Evolutionary conservation across 2,329 filamentous ascomycete genomes (phyloP).

Genomic region (Aspergillus jensenii): DNA sequence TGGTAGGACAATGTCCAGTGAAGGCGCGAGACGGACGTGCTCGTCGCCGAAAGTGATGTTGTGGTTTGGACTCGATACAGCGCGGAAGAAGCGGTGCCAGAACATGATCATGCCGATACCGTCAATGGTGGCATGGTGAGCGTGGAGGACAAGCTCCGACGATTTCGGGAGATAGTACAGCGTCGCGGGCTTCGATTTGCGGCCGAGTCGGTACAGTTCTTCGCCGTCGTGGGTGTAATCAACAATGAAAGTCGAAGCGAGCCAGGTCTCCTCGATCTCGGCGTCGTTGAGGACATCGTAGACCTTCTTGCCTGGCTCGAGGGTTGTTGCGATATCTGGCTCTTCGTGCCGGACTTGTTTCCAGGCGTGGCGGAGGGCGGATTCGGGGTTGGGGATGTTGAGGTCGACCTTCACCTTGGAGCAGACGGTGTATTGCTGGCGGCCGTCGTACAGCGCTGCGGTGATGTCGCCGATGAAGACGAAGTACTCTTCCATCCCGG

Average conservation of each 20-base stretch:
- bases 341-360: not conserved
- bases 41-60: not conserved
- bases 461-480: not conserved
- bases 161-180: constrained; percentile 5
- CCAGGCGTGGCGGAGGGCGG: not conserved
- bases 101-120: not conserved
- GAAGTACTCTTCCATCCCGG: constrained; percentile 2
- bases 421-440: not conserved
- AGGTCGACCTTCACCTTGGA: not conserved
- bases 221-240: not conserved
- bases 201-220: not conserved
- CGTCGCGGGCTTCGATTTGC: not conserved
- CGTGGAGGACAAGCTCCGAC: constrained; percentile 1
- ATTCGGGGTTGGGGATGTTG: not conserved
- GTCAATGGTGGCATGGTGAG: not conserved
- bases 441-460: not conserved
- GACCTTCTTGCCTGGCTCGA: not conserved
- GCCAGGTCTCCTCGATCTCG: not conserved
- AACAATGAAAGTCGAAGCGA: not conserved
- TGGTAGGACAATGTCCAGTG: not conserved
- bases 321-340: not conserved
- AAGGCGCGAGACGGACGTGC: not conserved
- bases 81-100: not conserved
- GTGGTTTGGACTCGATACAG: not conserved
- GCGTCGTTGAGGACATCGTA: not conserved